These are phyloP conservation scores for Penicillium paxilli DNA, from an alignment of 495 filamentous ascomycete species.

Conservation along the genomic window DNA sequence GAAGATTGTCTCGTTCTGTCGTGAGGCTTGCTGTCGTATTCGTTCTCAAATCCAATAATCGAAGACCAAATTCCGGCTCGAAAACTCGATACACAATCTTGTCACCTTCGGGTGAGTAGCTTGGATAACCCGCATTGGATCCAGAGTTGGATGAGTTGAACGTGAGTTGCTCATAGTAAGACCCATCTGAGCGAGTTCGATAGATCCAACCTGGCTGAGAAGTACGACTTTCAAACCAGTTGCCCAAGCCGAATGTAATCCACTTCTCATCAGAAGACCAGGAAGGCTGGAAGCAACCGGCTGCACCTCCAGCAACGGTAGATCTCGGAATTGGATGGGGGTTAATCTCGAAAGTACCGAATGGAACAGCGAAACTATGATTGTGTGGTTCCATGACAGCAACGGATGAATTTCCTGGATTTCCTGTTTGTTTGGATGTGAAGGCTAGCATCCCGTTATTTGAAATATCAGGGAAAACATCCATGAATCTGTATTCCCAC, in stretches of 20 bases:
- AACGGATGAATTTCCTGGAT: slow-evolving; percentile 1
- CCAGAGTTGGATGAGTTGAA: background rate
- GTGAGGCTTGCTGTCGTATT: slow-evolving; percentile 4
- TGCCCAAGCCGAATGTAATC: slow-evolving; percentile 9
- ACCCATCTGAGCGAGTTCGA: slow-evolving; percentile 9
- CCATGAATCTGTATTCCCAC: slow-evolving; percentile 16
- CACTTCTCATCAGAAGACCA: slow-evolving; percentile 14
- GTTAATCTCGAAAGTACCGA: slow-evolving; percentile 1
- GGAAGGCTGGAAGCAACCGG: slow-evolving; percentile 14
- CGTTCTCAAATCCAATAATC: slow-evolving; percentile 6
- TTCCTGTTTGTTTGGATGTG: slow-evolving; percentile 4
- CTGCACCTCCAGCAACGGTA: slow-evolving; percentile 1
- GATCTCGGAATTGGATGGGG: background rate
- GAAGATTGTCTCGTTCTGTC: slow-evolving; percentile 10
- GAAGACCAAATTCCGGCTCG: slow-evolving; percentile 3
- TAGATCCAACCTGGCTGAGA: slow-evolving; percentile 1
- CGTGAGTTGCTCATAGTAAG: slow-evolving; percentile 5
- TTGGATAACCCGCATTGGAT: slow-evolving; percentile 10
- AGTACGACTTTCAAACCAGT: slow-evolving; percentile 10
- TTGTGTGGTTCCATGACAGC: slow-evolving; percentile 2
- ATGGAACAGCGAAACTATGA: background rate
- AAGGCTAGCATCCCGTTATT: background rate
- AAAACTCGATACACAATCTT: slow-evolving; percentile 10
- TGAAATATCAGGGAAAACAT: slow-evolving; percentile 7
- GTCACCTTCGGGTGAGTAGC: slow-evolving; percentile 12